Evolutionary conservation across 352 stramenopile genomes (phyloP).

Genomic region (Phytophthora citricola): DNA sequence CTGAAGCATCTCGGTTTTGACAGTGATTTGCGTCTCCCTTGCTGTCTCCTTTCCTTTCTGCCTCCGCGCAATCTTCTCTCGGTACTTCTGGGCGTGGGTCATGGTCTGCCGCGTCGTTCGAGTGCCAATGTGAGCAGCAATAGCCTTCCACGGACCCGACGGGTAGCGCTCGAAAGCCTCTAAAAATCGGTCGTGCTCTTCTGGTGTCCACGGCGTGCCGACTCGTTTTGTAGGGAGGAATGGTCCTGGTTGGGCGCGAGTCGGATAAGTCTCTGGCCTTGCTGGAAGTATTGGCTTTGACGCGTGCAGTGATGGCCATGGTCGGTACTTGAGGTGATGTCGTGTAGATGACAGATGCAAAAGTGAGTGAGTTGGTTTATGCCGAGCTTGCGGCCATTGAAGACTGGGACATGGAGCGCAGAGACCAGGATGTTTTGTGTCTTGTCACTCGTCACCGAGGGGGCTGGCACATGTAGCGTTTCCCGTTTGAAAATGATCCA

Average conservation of each 20-base stretch:
- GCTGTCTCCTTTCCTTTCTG: constrained; percentile 24
- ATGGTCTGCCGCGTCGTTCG: constrained; percentile 55
- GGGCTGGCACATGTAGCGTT: too few relatives aligned
- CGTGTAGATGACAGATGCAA: neutral
- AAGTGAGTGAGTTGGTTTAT: neutral
- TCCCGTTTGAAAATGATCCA: too few relatives aligned
- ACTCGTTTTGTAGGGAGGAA: constrained; percentile 28
- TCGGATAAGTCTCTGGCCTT: constrained; percentile 37
- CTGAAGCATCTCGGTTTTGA: neutral
- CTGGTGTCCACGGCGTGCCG: constrained; percentile 35
- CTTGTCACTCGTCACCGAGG: neutral
- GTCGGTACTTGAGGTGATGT: neutral
- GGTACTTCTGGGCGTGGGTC: constrained; percentile 56
- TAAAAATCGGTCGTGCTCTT: constrained; percentile 41
- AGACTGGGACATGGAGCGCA: too few relatives aligned
- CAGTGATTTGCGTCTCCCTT: neutral
- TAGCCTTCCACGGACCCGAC: constrained; percentile 42
- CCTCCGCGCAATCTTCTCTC: constrained; percentile 52
- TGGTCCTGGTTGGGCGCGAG: constrained; percentile 40
- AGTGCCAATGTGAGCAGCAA: constrained; percentile 50
- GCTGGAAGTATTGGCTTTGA: constrained; percentile 44
- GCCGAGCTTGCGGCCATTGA: too few relatives aligned
- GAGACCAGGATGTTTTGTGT: neutral
- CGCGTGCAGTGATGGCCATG: constrained; percentile 41
- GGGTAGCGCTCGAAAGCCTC: constrained; percentile 40